Conservation (phyloP, 768 basidiomycete species). For the Dacryopinax primogenitus region DNA sequence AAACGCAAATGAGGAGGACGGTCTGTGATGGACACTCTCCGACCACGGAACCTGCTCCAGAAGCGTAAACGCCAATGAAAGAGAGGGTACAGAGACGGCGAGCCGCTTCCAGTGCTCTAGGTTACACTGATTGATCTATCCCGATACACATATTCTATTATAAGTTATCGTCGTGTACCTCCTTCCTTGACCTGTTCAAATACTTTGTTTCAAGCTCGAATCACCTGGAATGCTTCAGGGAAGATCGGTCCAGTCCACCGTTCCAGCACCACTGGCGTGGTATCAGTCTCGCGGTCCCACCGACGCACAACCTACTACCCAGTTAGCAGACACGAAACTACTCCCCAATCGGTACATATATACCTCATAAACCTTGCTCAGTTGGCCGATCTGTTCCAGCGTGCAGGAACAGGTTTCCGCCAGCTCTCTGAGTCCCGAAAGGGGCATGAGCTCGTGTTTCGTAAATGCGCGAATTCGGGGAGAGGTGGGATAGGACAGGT, state of each 20-base stretch:
- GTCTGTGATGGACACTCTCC: too few relatives aligned
- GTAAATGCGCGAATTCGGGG: not conserved
- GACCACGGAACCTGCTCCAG: too few relatives aligned
- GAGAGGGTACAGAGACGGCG: too few relatives aligned
- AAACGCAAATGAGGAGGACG: too few relatives aligned
- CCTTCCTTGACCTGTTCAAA: too few relatives aligned
- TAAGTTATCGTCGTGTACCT: too few relatives aligned
- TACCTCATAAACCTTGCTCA: not conserved
- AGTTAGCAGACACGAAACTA: not conserved
- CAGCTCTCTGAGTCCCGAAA: not conserved
- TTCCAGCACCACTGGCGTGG: not conserved
- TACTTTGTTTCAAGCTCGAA: too few relatives aligned
- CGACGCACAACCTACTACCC: not conserved
- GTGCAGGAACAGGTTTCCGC: not conserved
- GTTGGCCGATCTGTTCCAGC: not conserved
- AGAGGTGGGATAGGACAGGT: not conserved
- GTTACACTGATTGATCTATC: too few relatives aligned
- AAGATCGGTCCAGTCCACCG: not conserved
- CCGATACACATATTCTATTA: too few relatives aligned
- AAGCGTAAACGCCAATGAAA: too few relatives aligned
- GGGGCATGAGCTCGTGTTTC: not conserved
- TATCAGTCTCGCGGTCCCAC: not conserved
- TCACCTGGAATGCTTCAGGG: constrained; percentile 1
- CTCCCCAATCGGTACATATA: too few relatives aligned
- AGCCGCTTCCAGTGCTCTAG: too few relatives aligned